Evolutionary conservation across 2,329 filamentous ascomycete species (phyloP).

Genomic region (Apiospora sp.): DNA sequence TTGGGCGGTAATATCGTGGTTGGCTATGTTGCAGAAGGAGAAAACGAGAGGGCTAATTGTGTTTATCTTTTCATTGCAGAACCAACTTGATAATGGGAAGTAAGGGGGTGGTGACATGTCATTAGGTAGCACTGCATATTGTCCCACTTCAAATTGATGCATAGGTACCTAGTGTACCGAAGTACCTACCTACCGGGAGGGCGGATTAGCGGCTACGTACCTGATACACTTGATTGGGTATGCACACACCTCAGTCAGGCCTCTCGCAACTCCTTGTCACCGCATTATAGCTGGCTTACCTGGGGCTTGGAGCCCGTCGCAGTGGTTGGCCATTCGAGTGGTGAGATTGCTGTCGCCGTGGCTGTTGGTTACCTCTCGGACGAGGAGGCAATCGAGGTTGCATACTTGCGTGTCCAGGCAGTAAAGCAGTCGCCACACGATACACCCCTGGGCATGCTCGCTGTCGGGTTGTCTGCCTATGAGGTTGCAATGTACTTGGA

Average conservation of each 20-base stretch:
- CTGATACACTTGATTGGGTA: no score
- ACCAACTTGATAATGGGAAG: no score
- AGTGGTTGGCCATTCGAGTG: constrained; percentile 36
- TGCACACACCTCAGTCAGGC: no score
- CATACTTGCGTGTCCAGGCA: constrained; percentile 31
- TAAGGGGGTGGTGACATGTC: no score
- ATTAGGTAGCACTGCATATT: no score
- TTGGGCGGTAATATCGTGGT: neutral
- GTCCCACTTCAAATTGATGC: no score
- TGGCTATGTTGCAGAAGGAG: neutral
- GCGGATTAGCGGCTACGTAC: no score
- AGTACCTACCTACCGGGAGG: no score
- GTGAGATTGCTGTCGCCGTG: constrained; percentile 35
- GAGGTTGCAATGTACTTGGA: neutral
- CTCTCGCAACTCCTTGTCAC: constrained; percentile 34
- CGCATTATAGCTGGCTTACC: constrained; percentile 30
- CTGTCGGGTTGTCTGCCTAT: constrained; percentile 22
- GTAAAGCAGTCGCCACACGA: neutral
- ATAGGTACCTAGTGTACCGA: no score
- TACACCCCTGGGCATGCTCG: constrained; percentile 33
- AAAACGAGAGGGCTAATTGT: no score
- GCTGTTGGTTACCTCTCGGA: constrained; percentile 25
- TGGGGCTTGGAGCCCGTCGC: constrained; percentile 25
- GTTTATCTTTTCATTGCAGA: no score
- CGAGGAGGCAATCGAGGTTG: constrained; percentile 30